These are phyloP conservation scores for Pyrus hybrid DNA, from an alignment of 331 rosid species.

Conservation along the genomic window DNA sequence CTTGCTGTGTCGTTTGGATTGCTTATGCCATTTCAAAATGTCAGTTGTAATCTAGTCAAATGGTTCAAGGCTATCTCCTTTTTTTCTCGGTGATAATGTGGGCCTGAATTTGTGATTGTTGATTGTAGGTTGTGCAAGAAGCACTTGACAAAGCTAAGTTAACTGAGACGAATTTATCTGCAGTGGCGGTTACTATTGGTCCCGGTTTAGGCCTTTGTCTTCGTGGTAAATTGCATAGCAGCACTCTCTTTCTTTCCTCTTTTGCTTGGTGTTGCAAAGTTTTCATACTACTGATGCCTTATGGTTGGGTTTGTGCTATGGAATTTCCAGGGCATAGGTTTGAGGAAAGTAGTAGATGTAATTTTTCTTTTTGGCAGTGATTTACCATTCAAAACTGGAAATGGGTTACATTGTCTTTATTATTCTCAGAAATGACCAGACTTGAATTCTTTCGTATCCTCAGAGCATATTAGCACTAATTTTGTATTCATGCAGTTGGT, in stretches of 20 bases:
- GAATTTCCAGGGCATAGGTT: not conserved
- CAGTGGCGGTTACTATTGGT: conserved; percentile 93
- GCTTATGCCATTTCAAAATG: not conserved
- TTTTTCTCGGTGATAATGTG: not conserved
- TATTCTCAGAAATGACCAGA: not conserved
- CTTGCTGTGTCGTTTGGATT: not conserved
- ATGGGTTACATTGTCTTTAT: not conserved
- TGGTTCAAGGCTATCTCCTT: not conserved
- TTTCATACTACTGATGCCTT: not conserved
- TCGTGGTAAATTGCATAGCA: conserved; percentile 50
- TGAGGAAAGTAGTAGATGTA: not conserved
- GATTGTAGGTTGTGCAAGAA: conserved; percentile 81
- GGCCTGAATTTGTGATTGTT: conserved; percentile 13
- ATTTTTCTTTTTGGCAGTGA: not conserved
- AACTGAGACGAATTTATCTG: conserved; percentile 68
- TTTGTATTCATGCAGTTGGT: conserved; percentile 58
- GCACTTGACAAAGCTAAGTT: conserved; percentile 75
- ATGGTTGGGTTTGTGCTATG: not conserved
- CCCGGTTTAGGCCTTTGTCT: conserved; percentile 98
- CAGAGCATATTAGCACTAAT: conserved; percentile 13
- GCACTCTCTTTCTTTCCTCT: not conserved
- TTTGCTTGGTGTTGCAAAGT: not conserved
- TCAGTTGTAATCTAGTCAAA: not conserved
- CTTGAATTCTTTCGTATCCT: not conserved
- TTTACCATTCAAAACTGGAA: not conserved